A percentile compares a stretch with the other conserved stretches of the same genome.
These are phyloP conservation scores for Apiospora phragmitis DNA, from an alignment of 2,329 filamentous ascomycete genomes.

Conservation along the genomic window DNA sequence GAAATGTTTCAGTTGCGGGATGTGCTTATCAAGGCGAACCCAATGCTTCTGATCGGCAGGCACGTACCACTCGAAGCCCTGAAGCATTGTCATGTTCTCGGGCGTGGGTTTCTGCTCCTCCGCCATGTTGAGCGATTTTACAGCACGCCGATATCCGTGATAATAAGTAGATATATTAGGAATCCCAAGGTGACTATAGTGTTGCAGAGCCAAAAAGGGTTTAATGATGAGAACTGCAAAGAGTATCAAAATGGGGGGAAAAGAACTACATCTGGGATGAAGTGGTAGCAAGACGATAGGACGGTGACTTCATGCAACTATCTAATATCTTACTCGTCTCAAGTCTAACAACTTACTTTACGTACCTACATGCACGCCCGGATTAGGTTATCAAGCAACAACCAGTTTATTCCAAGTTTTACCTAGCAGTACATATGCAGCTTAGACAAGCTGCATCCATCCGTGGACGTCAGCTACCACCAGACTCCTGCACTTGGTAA, in stretches of 20 bases:
- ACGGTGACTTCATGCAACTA: background rate
- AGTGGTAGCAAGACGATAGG: background rate
- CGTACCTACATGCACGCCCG: background rate
- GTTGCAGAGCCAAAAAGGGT: background rate
- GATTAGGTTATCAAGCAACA: background rate
- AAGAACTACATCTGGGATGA: background rate
- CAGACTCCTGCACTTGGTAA: background rate
- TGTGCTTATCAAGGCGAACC: constrained; percentile 51
- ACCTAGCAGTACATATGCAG: background rate
- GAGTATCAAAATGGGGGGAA: background rate
- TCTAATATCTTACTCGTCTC: background rate
- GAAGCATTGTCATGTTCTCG: constrained; percentile 40
- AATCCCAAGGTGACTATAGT: background rate
- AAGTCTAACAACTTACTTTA: background rate
- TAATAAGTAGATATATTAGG: background rate
- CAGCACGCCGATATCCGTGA: background rate
- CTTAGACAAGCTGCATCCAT: background rate
- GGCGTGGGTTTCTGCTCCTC: constrained; percentile 23
- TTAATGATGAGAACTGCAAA: background rate
- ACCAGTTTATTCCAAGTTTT: background rate
- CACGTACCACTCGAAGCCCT: constrained; percentile 73
- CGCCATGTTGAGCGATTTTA: constrained; percentile 17
- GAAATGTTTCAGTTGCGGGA: constrained; percentile 55
- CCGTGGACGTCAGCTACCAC: background rate
- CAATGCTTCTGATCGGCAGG: constrained; percentile 62